A percentile compares a stretch with the other conserved stretches of the same genome.
Evolutionary conservation across 495 filamentous ascomycete genomes (phyloP).

Genomic region (Penicillium angulare): DNA sequence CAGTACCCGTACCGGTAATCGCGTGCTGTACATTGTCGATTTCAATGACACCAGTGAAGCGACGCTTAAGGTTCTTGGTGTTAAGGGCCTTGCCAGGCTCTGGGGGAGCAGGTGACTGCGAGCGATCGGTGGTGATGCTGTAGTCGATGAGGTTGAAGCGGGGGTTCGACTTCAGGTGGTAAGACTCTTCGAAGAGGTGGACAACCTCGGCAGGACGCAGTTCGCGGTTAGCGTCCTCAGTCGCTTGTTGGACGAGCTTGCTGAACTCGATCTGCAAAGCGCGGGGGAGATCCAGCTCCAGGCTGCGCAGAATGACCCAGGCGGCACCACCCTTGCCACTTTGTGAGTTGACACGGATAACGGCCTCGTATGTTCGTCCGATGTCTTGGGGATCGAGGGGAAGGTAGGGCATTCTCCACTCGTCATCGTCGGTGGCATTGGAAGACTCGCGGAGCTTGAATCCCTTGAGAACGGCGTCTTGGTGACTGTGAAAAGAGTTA

Average conservation of each 20-base stretch:
- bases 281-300: slow-evolving; percentile 91
- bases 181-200: slow-evolving; percentile 80
- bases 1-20: slow-evolving; percentile 80
- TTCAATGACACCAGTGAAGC: slow-evolving; percentile 83
- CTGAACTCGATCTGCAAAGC: slow-evolving; percentile 90
- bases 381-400: slow-evolving; percentile 93
- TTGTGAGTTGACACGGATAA: slow-evolving; percentile 97
- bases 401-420: slow-evolving; percentile 81
- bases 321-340: slow-evolving; percentile 93
- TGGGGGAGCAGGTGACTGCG: slow-evolving; percentile 68
- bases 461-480: slow-evolving; percentile 98
- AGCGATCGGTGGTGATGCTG: slow-evolving; percentile 83
- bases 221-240: slow-evolving; percentile 75
- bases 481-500: slow-evolving; percentile 48
- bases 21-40: slow-evolving; percentile 78
- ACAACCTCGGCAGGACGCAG: slow-evolving; percentile 81
- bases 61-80: slow-evolving; percentile 73
- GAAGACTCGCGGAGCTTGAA: slow-evolving; percentile 69
- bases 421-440: slow-evolving; percentile 57
- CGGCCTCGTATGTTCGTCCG: slow-evolving; percentile 91
- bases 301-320: slow-evolving; percentile 84
- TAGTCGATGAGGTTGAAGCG: slow-evolving; percentile 91
- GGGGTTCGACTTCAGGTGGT: slow-evolving; percentile 76
- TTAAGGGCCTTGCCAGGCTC: slow-evolving; percentile 67
- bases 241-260: slow-evolving; percentile 75